Evolutionary conservation across 306 rosid species (phyloP), one percentile per base, ranked within the genome.

Genomic region (Begonia masoniana): DNA sequence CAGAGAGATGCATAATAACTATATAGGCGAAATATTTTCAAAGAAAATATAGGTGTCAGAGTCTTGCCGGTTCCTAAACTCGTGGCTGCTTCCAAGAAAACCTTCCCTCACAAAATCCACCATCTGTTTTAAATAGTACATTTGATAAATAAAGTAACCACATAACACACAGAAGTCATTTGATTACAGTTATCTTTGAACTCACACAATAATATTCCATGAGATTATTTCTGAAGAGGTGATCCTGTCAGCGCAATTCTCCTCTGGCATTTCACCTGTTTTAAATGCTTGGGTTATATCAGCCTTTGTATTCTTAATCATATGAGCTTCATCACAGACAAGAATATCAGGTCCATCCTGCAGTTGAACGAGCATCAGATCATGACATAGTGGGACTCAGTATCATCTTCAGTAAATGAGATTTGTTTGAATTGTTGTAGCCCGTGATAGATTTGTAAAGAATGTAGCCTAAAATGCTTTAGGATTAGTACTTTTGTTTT

Each of bases 91-190:
- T 77, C 99, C 99, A 55, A 91, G 92, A 73, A 85, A 91, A 60
- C 99, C 96, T 72, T 91, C 99, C 67, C 99, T 76, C 50, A 91
- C 99, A 86, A 91, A 91, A 75, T 91, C 99, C 78, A 91, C 99
- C 99, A 91, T 91, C 99, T 91, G 82, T 75, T 54, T 59, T 42
- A 64, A 51, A 74, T 35, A 62, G 57, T 19, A 63, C 7, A 9
- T 14, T 57, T 63, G 19, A 57, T 41, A 55, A 54, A 47, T 14
- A 66, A 58, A 49, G 49, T 3, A 47, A 42, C 15, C 47, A 61
- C 17, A 10, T 10, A 7, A 55, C 3, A 7, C 24, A 10, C 24
- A 48, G n/a, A 13, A 19, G 52, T 45, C 19, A n/a, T 35, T 10
- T 66, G 54, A 59, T 15, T 13, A 19, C 15, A 54, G 57, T 66